These are phyloP conservation scores for Aspergillus bombycis DNA, from an alignment of 2,329 filamentous ascomycete species.

Conservation along the genomic window DNA sequence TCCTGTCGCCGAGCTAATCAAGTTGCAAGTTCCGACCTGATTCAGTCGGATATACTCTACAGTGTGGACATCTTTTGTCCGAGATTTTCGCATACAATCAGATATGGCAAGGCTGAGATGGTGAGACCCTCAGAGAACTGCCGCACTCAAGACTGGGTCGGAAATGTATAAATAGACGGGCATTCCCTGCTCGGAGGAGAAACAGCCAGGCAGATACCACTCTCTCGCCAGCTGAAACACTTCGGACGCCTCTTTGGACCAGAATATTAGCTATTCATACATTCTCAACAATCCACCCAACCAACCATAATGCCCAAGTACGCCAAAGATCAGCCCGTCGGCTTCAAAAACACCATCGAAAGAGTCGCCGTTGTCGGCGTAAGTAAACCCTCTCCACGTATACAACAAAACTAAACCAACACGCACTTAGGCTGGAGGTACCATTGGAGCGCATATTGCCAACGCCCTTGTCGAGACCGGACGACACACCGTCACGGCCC, in stretches of 20 bases:
- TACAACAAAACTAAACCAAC: constrained; percentile 17
- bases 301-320: constrained; percentile 24
- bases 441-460: constrained; percentile 33
- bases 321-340: constrained; percentile 27
- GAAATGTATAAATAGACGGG: constrained; percentile 23
- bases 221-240: background rate
- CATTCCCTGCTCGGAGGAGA: constrained; percentile 10
- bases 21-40: background rate
- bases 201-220: background rate
- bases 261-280: constrained; percentile 12
- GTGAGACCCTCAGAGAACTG: constrained; percentile 6
- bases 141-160: background rate
- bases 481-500: constrained; percentile 56
- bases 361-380: constrained; percentile 46
- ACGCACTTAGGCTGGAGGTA: constrained; percentile 37
- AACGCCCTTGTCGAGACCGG: constrained; percentile 49
- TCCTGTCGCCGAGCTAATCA: constrained; percentile 9
- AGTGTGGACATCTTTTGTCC: constrained; percentile 1
- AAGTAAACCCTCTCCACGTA: constrained; percentile 17
- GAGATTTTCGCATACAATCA: constrained; percentile 1
- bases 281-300: constrained; percentile 1
- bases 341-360: constrained; percentile 37
- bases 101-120: constrained; percentile 8
- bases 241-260: constrained; percentile 3
- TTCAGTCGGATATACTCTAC: background rate